phyloP scores from a whole-genome alignment of 345 rosid species.

The Hevea brasiliensis region DNA sequence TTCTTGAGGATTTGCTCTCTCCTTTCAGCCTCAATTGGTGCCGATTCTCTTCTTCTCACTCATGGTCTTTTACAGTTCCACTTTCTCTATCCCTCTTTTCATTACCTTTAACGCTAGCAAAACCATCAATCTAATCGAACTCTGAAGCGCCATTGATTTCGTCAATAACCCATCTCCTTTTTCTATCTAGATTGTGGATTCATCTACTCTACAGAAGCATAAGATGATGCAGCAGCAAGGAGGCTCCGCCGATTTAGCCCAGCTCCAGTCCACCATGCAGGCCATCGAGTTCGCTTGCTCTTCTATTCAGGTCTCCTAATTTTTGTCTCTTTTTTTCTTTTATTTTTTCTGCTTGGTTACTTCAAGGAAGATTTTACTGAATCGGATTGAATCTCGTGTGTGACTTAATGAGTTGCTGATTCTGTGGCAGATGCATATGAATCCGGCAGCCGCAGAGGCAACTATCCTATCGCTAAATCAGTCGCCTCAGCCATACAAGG shows the following conservation, averaged over 20 bases:
- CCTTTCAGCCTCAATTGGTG: background rate
- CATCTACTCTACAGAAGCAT: background rate
- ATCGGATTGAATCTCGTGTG: background rate
- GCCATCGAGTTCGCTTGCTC: constrained; percentile 94
- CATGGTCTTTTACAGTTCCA: background rate
- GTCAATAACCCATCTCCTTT: background rate
- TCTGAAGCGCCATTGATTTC: too few species aligned
- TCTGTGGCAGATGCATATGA: constrained; percentile 64
- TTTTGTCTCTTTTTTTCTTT: background rate
- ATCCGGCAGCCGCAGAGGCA: constrained; percentile 82
- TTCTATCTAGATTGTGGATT: background rate
- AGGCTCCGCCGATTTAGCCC: constrained; percentile 53
- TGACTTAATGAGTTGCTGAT: background rate
- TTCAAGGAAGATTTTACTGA: background rate
- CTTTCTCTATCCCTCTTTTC: background rate
- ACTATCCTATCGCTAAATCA: constrained; percentile 75
- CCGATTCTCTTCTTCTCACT: background rate
- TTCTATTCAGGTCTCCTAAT: constrained; percentile 65
- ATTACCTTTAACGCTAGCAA: background rate
- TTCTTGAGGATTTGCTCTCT: too few species aligned
- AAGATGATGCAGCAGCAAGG: constrained; percentile 26
- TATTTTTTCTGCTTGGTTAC: too few species aligned
- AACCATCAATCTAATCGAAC: background rate
- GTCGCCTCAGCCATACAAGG: constrained; percentile 82
- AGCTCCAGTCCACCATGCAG: constrained; percentile 83